Base-by-base conservation (phyloP, 768 basidiomycete genomes). In the Kwoniella pini region DNA sequence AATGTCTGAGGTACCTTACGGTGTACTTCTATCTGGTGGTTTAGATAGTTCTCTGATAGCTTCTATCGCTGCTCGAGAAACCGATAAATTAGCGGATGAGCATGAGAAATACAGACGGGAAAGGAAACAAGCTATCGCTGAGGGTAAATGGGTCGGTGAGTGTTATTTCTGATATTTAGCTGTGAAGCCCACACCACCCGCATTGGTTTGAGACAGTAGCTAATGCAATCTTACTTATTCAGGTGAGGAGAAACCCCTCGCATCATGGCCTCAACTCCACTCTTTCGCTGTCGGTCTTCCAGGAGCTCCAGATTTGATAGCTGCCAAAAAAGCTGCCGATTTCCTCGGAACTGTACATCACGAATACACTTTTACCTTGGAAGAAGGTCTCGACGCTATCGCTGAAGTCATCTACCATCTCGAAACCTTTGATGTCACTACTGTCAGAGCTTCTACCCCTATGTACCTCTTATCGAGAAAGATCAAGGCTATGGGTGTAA, bases 401-500 rank as follows among this genome's bases (percentile, higher is more conserved):
- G 90, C 91, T 3, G 96, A 99, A 59, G 95, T 98, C 61, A 96
- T 99, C 66, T 88, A 97, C 79, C 95, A 98, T 75, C 86, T 99
- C 33, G 96, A 99, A 81, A 98, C 96, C 1, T 98, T 91, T 80
- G 96, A 99, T 78, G 96, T 99, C 58, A 99, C 96, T 27, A 99
- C 96, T 38, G 91, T 97, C 49, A 88, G 96, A 48, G 96, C 96
- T 9, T 91, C 89, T 71, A 97, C 94, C 3, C 96, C 96, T 2
- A 99, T 99, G 96, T 98, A 98, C 80, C 86, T 99, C 27, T 85
- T 99, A 61, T 91, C 89, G 76, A 85, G 96, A 49, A 98, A 99
- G 81, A 94, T 99, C 82, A 99, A 98, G 81, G 95, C 96, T 3
- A 97, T 92, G 90, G 96, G 96, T 59, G 96, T 99, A 54, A 99